A percentile compares a stretch with the other conserved stretches of the same genome.
Conservation (phyloP, 192 early-diverging fungal species). For the Dissophora globulifera region DNA sequence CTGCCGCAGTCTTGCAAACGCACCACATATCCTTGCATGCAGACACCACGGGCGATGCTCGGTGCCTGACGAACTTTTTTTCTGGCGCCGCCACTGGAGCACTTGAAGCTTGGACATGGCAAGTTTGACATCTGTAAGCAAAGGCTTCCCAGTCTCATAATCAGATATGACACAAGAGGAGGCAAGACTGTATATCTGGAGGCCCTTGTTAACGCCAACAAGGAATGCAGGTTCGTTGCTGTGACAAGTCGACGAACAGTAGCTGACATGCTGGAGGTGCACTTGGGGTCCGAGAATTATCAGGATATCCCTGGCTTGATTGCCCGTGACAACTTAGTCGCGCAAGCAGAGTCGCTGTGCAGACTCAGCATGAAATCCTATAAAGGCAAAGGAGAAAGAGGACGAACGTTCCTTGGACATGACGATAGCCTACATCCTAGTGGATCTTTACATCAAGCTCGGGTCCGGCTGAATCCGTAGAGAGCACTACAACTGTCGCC, state of each 20-base stretch:
- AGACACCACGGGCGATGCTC: constrained; percentile 7
- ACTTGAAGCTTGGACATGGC: constrained; percentile 12
- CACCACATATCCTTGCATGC: neutral
- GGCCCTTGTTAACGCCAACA: constrained; percentile 3
- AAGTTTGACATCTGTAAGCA: constrained; percentile 9
- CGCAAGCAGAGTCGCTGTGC: constrained; percentile 11
- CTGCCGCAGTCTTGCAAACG: neutral
- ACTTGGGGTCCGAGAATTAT: constrained; percentile 9
- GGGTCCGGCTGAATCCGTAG: too few relatives aligned
- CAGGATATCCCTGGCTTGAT: constrained; percentile 3
- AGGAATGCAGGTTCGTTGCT: constrained; percentile 8
- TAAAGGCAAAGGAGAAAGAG: too few relatives aligned
- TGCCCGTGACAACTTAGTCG: neutral
- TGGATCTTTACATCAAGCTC: too few relatives aligned
- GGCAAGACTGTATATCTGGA: constrained; percentile 20
- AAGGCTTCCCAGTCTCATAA: constrained; percentile 21
- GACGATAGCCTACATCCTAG: too few relatives aligned
- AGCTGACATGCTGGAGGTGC: constrained; percentile 8
- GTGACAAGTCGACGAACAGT: constrained; percentile 10
- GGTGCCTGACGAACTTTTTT: neutral
- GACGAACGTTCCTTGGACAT: too few relatives aligned
- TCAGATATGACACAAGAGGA: constrained; percentile 8
- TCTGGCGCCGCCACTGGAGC: neutral
- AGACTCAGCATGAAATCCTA: constrained; percentile 7
- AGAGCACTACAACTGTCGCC: too few relatives aligned